Conservation (phyloP, 768 basidiomycete species). For the Daedaleopsis nitida region DNA sequence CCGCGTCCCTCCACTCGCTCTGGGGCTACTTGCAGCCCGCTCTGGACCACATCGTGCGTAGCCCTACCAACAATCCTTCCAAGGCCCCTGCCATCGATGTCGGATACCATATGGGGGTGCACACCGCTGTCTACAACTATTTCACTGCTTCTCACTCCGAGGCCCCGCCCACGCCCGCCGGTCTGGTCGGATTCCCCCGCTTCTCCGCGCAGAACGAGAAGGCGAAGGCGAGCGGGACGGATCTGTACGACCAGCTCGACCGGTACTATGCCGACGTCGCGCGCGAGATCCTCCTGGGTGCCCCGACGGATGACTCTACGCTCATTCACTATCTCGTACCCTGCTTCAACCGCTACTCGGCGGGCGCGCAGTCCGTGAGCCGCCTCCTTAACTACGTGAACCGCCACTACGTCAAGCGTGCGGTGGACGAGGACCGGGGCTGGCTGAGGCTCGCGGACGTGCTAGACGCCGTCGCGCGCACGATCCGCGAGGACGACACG, state of each 20-base stretch:
- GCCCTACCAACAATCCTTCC: conserved; percentile 56
- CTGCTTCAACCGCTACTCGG: conserved; percentile 68
- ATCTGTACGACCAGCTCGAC: conserved; percentile 76
- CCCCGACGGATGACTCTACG: conserved; percentile 64
- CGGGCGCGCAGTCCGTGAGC: conserved; percentile 67
- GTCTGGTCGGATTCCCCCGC: conserved; percentile 20
- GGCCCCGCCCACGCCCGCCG: conserved; percentile 33
- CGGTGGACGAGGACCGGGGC: conserved; percentile 76
- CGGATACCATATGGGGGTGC: conserved; percentile 73
- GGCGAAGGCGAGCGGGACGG: conserved; percentile 53
- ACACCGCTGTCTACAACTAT: conserved; percentile 85
- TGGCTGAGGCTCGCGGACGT: conserved; percentile 74
- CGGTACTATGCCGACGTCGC: conserved; percentile 65
- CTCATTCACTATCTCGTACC: conserved; percentile 73
- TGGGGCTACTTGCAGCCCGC: conserved; percentile 80
- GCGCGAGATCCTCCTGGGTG: conserved; percentile 61
- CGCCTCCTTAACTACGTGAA: conserved; percentile 76
- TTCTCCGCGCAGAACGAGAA: conserved; percentile 27
- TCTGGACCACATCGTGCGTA: conserved; percentile 74
- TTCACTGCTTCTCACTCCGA: conserved; percentile 46
- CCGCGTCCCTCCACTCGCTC: conserved; percentile 68
- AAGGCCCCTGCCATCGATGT: conserved; percentile 75
- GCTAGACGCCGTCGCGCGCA: conserved; percentile 59
- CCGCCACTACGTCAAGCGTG: conserved; percentile 73
- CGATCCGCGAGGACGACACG: conserved; percentile 51